These are phyloP conservation scores for Emergomyces pasteurianus DNA, from an alignment of 2,329 filamentous ascomycete species.

Conservation along the genomic window DNA sequence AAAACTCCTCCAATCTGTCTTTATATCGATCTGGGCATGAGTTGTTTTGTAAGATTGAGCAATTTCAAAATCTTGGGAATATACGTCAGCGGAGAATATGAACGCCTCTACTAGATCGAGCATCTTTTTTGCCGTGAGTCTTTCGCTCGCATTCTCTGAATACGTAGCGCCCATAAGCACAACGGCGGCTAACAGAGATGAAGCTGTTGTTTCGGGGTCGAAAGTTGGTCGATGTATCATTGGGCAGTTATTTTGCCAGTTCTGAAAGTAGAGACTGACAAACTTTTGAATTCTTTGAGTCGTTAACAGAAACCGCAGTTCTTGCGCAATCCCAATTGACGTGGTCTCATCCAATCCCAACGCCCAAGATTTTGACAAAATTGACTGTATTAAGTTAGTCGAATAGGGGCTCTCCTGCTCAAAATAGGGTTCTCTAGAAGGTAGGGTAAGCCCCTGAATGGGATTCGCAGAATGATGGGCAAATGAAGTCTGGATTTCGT, in stretches of 20 bases:
- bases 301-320: conserved; percentile 30
- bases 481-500: conserved; percentile 14
- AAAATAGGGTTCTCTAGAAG: conserved; percentile 14
- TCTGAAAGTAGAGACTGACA: conserved; percentile 32
- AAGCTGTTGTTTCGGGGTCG: conserved; percentile 24
- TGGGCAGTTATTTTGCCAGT: conserved; percentile 35
- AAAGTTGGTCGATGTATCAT: conserved; percentile 34
- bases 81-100: conserved; percentile 32
- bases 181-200: conserved; percentile 30
- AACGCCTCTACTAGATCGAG: conserved; percentile 35
- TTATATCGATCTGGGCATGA: conserved; percentile 13
- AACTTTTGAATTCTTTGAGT: conserved; percentile 32
- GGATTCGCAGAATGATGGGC: conserved; percentile 10
- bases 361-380: conserved; percentile 27
- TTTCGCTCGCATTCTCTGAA: conserved; percentile 28
- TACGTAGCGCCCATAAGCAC: conserved; percentile 37
- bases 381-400: conserved; percentile 28
- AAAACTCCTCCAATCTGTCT: conserved; percentile 25
- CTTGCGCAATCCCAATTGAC: conserved; percentile 28
- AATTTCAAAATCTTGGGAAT: conserved; percentile 30
- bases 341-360: conserved; percentile 26
- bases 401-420: conserved; percentile 29
- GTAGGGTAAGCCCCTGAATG: conserved; percentile 12
- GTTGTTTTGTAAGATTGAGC: conserved; percentile 20
- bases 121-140: conserved; percentile 26